Evolutionary conservation across 306 rosid genomes (phyloP).

Genomic region (Fagus crenata): DNA sequence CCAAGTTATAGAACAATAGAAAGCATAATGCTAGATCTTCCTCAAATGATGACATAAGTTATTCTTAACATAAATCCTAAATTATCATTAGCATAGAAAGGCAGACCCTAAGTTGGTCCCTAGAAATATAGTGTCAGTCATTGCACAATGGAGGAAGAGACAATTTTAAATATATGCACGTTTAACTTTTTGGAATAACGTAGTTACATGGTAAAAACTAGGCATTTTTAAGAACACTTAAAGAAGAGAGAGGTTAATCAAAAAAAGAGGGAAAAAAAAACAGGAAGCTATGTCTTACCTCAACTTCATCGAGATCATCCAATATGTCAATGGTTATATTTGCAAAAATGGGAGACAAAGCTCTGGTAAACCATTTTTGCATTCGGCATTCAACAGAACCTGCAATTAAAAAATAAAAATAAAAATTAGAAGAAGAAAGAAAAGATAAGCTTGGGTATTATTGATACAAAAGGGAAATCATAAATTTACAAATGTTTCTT

Average conservation of each 20-base stretch:
- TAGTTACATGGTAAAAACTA: not conserved
- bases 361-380: slow-evolving; percentile 50
- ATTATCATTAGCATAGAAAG: not conserved
- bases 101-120: slow-evolving; percentile 8
- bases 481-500: slow-evolving; percentile 6
- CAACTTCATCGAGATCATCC: slow-evolving; percentile 61
- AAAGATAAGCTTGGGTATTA: not conserved
- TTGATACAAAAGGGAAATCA: slow-evolving; percentile 6
- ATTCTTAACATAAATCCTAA: not conserved
- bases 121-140: not conserved
- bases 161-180: not conserved
- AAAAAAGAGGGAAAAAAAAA: not conserved
- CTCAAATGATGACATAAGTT: not conserved
- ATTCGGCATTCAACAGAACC: slow-evolving; percentile 55
- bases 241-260: not conserved
- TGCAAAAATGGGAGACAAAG: slow-evolving; percentile 61
- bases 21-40: not conserved
- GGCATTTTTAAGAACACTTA: slow-evolving; percentile 2
- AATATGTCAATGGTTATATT: slow-evolving; percentile 54
- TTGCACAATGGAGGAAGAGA: not conserved
- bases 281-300: slow-evolving; percentile 51
- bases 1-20: not conserved
- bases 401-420: slow-evolving; percentile 22
- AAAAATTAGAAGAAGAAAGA: not conserved
- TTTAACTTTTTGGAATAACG: not conserved